Base-by-base conservation (phyloP, 805 yeast genomes). In the Saccharomycopsis javanensis region DNA sequence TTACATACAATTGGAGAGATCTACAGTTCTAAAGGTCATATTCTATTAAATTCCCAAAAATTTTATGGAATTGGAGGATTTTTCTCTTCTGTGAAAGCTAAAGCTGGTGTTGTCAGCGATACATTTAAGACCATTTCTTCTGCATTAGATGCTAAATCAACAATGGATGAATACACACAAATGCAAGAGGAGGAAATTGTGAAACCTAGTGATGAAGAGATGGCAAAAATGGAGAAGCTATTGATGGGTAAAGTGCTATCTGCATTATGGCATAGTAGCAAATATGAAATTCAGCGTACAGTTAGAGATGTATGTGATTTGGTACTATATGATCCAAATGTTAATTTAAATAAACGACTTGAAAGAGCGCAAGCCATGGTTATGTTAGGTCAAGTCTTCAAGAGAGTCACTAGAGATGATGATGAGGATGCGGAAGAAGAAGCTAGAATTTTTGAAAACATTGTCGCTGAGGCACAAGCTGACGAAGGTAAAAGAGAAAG, bases 211-310 rank as follows among this genome's bases (percentile, higher is more conserved):
- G 75, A 75, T 2, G 87, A 82, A 62, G 85, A 82, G 56, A 60
- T 82, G 25, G 88, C 88, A 2, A 85, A 83, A 60, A 78, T 83
- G 74, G 92, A 86, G 65, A 83, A 85, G 67, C 75, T 83, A 33
- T 71, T 87, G 62, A 82, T 86, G 76, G 94, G 92, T 20, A 87
- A 86, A 68, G 87, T 86, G 18, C 71, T 87, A 35, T 85, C 87
- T 7, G 92, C 91, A 2, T 94, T 94, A 7, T 87, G 95, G 95
- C 81, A 82, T 11, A 89, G 92, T 0, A 82, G 91, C 11, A 84
- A 79, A 65, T 86, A 82, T 66, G 95, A 87, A 68, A 86, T 87
- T 55, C 86, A 83, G 67, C 76, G 85, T 13, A 85, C 89, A 0
- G 75, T 85, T 55, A 79, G 88, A 62, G 80, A 76, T 11, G 94